These are phyloP conservation scores for Cladophialophora exuberans DNA, from an alignment of 2,329 filamentous ascomycete genomes.

Conservation along the genomic window DNA sequence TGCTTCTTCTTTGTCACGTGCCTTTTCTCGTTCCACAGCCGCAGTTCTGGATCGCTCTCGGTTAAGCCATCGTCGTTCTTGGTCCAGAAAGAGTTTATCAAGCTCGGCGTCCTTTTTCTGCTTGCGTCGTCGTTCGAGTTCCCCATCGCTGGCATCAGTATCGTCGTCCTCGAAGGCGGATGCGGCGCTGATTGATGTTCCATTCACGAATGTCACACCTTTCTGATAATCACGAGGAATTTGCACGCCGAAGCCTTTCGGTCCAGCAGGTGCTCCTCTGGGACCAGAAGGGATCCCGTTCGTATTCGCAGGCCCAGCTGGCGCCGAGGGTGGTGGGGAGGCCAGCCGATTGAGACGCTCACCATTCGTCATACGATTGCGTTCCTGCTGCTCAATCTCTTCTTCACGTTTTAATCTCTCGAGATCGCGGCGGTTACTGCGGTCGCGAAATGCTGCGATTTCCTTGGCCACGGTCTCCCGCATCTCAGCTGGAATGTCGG, in stretches of 20 bases:
- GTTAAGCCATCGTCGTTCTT: constrained; percentile 88
- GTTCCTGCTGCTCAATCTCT: constrained; percentile 85
- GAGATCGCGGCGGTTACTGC: constrained; percentile 83
- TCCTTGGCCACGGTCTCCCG: constrained; percentile 91
- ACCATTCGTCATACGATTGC: constrained; percentile 65
- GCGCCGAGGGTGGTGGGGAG: constrained; percentile 68
- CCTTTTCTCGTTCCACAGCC: constrained; percentile 81
- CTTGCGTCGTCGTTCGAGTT: constrained; percentile 73
- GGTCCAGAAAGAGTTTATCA: constrained; percentile 80
- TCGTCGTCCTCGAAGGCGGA: constrained; percentile 75
- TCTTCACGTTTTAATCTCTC: constrained; percentile 88
- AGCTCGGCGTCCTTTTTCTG: constrained; percentile 74
- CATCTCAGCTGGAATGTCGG: constrained; percentile 95
- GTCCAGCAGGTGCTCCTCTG: constrained; percentile 73
- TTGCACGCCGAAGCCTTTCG: constrained; percentile 64
- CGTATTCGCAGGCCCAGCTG: constrained; percentile 64
- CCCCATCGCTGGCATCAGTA: constrained; percentile 82
- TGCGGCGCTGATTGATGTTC: constrained; percentile 67
- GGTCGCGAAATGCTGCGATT: constrained; percentile 90
- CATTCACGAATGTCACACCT: constrained; percentile 81
- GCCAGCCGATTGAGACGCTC: constrained; percentile 68
- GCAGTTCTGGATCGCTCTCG: constrained; percentile 82
- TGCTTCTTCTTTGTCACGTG: constrained; percentile 75
- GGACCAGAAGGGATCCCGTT: constrained; percentile 80
- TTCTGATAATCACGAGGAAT: constrained; percentile 74